Evolutionary conservation across 257 asterid genomes (phyloP).

Genomic region (Orobanche coerulescens): DNA sequence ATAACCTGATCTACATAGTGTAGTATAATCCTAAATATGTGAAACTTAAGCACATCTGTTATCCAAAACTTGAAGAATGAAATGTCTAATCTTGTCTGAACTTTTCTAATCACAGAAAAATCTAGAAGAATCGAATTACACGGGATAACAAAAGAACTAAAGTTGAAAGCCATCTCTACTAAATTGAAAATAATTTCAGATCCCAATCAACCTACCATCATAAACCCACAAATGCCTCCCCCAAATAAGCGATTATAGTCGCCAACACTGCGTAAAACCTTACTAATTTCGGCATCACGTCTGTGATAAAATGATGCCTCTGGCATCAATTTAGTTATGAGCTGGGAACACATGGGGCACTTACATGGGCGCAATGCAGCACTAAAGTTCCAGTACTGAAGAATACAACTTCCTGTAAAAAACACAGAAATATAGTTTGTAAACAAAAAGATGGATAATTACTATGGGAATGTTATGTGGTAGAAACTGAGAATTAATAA

Average conservation of each 20-base stretch:
- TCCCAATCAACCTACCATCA: conserved; percentile 45
- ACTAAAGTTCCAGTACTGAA: conserved; percentile 73
- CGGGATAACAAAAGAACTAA: not conserved
- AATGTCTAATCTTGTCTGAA: not conserved
- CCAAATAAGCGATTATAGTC: conserved; percentile 62
- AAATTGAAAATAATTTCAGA: not conserved
- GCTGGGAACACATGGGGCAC: conserved; percentile 78
- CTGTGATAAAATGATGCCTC: conserved; percentile 45
- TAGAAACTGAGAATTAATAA: not conserved
- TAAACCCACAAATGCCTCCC: conserved; percentile 56
- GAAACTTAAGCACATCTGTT: not conserved
- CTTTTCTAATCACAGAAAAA: not conserved
- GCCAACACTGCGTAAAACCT: conserved; percentile 40
- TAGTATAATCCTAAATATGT: not conserved
- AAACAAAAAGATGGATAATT: not conserved
- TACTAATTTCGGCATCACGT: conserved; percentile 36
- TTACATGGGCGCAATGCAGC: conserved; percentile 63
- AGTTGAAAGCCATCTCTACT: not conserved
- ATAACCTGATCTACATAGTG: not conserved
- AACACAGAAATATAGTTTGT: not conserved
- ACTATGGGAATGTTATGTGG: not conserved
- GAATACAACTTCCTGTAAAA: conserved; percentile 59
- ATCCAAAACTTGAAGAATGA: not conserved
- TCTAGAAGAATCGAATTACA: not conserved
- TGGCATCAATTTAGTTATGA: conserved; percentile 51